Evolutionary conservation across 306 rosid species (phyloP), one percentile per base, ranked within the genome.

Genomic region (apple (Malus domestica)): DNA sequence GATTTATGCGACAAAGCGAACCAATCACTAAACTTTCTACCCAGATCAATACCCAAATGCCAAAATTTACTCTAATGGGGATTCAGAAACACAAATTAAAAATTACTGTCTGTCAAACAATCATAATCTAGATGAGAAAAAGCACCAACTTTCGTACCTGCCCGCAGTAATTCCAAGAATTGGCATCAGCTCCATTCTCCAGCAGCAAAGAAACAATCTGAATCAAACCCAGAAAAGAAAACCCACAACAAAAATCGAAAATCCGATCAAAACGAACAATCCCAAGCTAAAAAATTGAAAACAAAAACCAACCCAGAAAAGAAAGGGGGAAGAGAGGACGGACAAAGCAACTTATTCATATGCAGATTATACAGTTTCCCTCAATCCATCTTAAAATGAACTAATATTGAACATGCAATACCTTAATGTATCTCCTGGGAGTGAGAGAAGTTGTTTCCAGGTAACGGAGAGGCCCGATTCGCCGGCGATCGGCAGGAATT

Each of bases 101-200:
- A 63, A 46, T n/a, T 10, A 32, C n/a, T 51, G 11, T 12, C 57
- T 33, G 32, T 3, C 2, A 76, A 67, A 57, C 9, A 58, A 73
- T 45, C n/a, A 77, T 20, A 25, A 71, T 46, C 49, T 61, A 27
- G 44, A 35, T 19, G 65, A 61, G 38, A 51, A 76, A 82, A 76
- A 78, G 52, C 79, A 82, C 40, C 62, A 58, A 71, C 63, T 78
- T 40, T 71, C 77, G 4, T 86, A 96, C 99, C 97, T 96, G 98
- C 4, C 99, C 97, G 70, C 97, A 95, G 72, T 95, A 95, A 81
- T 95, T 95, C 76, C 96, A 89, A 42, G 96, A 89, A 84, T 92
- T 96, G 65, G 85, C 93, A 86, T 96, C 99, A 70, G 98, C 97
- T 74, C 97, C 98, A 76, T 85, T 92, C 76, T 95, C 97, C 75